Percentiles rank a stretch among this genome's conserved stretches.
These are phyloP conservation scores for Saccharum hybrid DNA, from an alignment of 202 grass and related monocot species.

Conservation along the genomic window DNA sequence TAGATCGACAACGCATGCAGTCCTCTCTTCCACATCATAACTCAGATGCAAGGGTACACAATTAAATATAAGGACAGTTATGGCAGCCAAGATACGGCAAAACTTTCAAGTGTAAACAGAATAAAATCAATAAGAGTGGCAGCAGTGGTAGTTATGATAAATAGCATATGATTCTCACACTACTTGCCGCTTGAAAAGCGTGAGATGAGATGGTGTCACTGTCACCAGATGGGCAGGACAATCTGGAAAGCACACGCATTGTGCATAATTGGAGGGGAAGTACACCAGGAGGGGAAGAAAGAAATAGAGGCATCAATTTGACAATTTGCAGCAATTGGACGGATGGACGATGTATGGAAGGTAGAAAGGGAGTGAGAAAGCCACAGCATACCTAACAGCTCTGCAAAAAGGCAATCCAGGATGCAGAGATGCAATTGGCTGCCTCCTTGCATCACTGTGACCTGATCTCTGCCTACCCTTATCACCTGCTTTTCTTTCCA, in stretches of 20 bases:
- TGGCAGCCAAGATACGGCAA: background rate
- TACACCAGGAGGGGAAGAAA: background rate
- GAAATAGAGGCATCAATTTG: background rate
- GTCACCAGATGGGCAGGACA: background rate
- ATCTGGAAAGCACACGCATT: slow-evolving; percentile 25
- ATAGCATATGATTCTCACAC: background rate
- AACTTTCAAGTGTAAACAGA: background rate
- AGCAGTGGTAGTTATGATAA: background rate
- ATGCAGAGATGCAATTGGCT: slow-evolving; percentile 3
- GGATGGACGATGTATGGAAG: background rate
- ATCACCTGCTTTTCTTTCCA: background rate
- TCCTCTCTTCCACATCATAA: too few species aligned
- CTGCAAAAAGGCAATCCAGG: background rate
- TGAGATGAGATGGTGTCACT: background rate
- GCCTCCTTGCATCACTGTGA: background rate
- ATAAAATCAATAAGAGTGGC: background rate
- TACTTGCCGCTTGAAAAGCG: slow-evolving; percentile 24
- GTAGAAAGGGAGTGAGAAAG: slow-evolving; percentile 1
- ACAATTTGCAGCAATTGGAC: slow-evolving; percentile 8
- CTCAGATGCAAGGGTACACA: background rate
- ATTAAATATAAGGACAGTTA: background rate
- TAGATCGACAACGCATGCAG: too few species aligned
- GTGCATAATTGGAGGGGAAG: slow-evolving; percentile 1
- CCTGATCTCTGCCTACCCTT: slow-evolving; percentile 5
- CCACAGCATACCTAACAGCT: background rate